phyloP scores from a whole-genome alignment of 2,329 filamentous ascomycete genomes.

The Trichoderma semiorbis region DNA sequence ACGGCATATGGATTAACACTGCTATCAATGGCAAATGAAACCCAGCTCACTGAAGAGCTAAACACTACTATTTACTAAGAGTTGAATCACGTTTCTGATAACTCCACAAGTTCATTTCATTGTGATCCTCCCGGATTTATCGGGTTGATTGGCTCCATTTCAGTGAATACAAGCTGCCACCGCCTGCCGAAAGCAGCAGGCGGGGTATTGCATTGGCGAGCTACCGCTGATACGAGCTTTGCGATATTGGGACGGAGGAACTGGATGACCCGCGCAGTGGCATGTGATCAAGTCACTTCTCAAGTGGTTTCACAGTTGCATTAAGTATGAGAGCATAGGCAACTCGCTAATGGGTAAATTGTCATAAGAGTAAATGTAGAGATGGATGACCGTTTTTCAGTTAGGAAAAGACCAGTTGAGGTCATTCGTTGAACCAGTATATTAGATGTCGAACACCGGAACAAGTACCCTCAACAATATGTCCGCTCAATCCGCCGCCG shows the following conservation, averaged over 20 bases:
- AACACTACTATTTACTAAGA: not conserved
- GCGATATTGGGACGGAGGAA: not conserved
- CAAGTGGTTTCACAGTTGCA: not conserved
- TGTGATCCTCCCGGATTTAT: not conserved
- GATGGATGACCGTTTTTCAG: not conserved
- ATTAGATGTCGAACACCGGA: not conserved
- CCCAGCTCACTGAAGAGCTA: not conserved
- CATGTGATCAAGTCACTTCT: constrained; percentile 7
- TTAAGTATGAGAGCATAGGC: not conserved
- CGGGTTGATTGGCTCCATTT: not conserved
- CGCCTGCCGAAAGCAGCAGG: not conserved
- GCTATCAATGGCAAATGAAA: not conserved
- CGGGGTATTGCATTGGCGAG: not conserved
- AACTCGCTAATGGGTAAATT: not conserved
- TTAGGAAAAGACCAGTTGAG: too few species aligned
- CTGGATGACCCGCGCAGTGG: not conserved
- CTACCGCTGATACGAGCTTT: not conserved
- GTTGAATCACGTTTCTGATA: not conserved
- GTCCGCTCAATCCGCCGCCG: not conserved
- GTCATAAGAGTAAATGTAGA: not conserved
- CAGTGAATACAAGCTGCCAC: not conserved
- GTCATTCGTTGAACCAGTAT: not conserved
- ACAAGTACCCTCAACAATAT: not conserved
- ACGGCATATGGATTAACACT: not conserved
- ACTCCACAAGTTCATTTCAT: not conserved